A percentile compares a stretch with the other conserved stretches of the same genome.
phyloP scores from a whole-genome alignment of 805 yeast species.

The Candida montana region DNA sequence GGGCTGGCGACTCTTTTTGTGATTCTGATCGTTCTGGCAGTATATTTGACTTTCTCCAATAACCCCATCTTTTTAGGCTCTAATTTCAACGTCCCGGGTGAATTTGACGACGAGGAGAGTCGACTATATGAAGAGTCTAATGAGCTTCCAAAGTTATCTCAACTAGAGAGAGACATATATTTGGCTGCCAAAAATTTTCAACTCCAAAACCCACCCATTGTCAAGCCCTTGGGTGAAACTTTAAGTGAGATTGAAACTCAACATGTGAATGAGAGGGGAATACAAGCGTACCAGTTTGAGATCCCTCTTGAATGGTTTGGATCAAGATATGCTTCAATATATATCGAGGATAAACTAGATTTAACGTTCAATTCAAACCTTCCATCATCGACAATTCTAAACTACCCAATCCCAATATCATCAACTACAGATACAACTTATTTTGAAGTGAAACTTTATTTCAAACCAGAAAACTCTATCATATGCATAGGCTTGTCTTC shows the following conservation, averaged over 20 bases:
- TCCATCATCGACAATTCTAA: constrained; percentile 23
- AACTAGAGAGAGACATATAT: constrained; percentile 37
- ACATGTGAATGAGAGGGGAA: constrained; percentile 70
- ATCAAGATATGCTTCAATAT: constrained; percentile 36
- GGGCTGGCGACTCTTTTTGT: constrained; percentile 33
- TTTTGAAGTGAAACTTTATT: constrained; percentile 80
- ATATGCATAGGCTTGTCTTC: constrained; percentile 66
- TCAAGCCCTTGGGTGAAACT: constrained; percentile 30
- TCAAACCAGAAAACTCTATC: constrained; percentile 37
- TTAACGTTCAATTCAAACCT: constrained; percentile 28
- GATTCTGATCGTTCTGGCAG: constrained; percentile 25
- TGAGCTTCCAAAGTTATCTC: constrained; percentile 36
- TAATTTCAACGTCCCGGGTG: constrained; percentile 44
- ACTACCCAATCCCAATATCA: constrained; percentile 41
- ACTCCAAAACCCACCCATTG: constrained; percentile 37
- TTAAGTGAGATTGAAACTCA: constrained; percentile 85
- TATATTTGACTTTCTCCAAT: constrained; percentile 27
- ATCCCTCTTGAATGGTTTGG: constrained; percentile 30
- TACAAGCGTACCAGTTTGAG: constrained; percentile 43
- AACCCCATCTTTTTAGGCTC: constrained; percentile 27
- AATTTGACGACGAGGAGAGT: constrained; percentile 64
- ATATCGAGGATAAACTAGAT: constrained; percentile 62
- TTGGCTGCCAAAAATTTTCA: constrained; percentile 34
- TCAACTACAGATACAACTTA: constrained; percentile 36
- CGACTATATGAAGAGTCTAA: constrained; percentile 50